These are phyloP conservation scores for Phymatotrichopsis omnivora DNA, from an alignment of 2,329 filamentous ascomycete species.

Conservation along the genomic window DNA sequence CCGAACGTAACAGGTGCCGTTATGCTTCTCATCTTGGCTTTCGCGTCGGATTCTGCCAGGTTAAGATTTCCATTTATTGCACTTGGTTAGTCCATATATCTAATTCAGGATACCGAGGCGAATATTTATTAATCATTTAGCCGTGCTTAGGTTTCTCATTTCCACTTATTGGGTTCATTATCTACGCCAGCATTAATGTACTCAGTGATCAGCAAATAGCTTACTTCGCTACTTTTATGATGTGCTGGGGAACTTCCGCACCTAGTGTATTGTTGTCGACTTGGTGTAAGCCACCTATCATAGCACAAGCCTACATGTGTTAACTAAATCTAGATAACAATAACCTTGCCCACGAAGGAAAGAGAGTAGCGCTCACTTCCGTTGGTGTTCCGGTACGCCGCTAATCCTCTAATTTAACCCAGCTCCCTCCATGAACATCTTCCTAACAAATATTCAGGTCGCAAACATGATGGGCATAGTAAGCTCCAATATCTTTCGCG, in stretches of 20 bases:
- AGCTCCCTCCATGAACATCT: background rate
- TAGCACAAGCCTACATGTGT: background rate
- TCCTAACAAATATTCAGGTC: slow-evolving; percentile 12
- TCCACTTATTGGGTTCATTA: slow-evolving; percentile 67
- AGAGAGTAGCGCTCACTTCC: slow-evolving; percentile 58
- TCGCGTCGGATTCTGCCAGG: slow-evolving; percentile 55
- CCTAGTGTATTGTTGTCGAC: slow-evolving; percentile 58
- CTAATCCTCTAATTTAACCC: background rate
- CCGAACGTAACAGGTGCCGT: slow-evolving; percentile 65
- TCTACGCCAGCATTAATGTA: slow-evolving; percentile 63
- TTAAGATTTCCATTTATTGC: slow-evolving; percentile 65
- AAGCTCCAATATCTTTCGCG: slow-evolving; percentile 55
- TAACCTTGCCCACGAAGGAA: slow-evolving; percentile 67
- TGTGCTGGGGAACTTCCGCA: slow-evolving; percentile 69
- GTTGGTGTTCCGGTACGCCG: slow-evolving; percentile 54
- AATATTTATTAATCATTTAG: too few relatives aligned
- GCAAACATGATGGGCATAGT: slow-evolving; percentile 70
- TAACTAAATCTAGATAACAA: slow-evolving; percentile 49
- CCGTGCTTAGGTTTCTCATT: slow-evolving; percentile 52
- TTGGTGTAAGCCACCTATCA: slow-evolving; percentile 28
- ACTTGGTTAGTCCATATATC: slow-evolving; percentile 36
- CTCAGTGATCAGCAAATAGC: slow-evolving; percentile 51
- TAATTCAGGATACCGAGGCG: too few relatives aligned
- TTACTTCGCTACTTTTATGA: slow-evolving; percentile 71
- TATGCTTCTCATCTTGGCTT: slow-evolving; percentile 62